Evolutionary conservation across 1,139 yeast genomes (phyloP), one percentile per base, ranked within the genome.

Genomic region (Blastobotrys persicus): DNA sequence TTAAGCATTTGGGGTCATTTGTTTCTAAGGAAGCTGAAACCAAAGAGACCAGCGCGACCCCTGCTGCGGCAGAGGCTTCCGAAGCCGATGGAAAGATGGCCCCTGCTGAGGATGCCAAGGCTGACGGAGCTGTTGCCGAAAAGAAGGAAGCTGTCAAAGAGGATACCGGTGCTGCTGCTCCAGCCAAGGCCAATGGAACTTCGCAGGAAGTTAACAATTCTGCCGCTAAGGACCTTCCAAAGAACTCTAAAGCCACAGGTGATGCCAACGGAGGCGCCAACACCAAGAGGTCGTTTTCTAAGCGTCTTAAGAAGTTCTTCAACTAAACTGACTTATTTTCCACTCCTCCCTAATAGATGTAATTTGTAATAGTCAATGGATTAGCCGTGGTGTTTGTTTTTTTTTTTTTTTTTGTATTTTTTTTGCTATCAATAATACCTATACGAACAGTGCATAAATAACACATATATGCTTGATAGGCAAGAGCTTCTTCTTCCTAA

Each of bases 1-100:
- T 74, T 16, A 6, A 9, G 20, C 39, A 34, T 20, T 6, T 34
- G 13, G 39, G 39, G 5, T 23, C 28, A 6, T 23, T 23, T 16
- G 39, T 7, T 34, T 31, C 34, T 7, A 17, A 13, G 20, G 17
- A 34, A 20, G 39, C 13, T 14, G 39, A 14, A 34, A 9, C 39
- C 17, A 31, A 26, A 12, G 31, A 26, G 31, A 26, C 31, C 31
- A 26, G 9, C n/a, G n/a, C 39, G 5, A 34, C 39, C 17, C 39
- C 39, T 14, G 39, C 16, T n/a, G n/a, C n/a, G n/a, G n/a, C n/a
- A n/a, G n/a, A n/a, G n/a, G n/a, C n/a, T n/a, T n/a, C n/a, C n/a
- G n/a, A n/a, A n/a, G n/a, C n/a, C n/a, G n/a, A n/a, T n/a, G n/a
- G n/a, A n/a, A n/a, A n/a, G n/a, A n/a, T n/a, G n/a, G n/a, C n/a